Base-by-base conservation (phyloP, 108 stramenopile genomes). In the Conticribra guillardii region DNA sequence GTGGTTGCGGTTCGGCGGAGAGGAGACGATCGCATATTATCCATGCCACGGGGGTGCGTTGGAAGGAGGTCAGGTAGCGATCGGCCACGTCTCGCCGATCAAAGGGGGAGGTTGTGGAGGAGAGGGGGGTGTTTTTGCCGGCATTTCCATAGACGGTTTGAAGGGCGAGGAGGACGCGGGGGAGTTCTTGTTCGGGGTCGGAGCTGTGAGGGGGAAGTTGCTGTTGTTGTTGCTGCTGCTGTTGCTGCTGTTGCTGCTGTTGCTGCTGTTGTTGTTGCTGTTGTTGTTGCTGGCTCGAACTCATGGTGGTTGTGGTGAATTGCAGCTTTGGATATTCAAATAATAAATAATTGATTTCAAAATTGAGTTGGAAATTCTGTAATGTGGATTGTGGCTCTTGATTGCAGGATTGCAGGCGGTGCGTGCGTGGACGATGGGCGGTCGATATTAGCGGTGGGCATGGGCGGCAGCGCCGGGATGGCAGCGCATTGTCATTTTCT, bases 11-110 rank as follows among this genome's bases (percentile, higher is more conserved):
- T 60, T 37, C 15, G n/a, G 71, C 54, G 51, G 45, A 63, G 27
- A 93, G 64, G 62, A 94, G 68, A 7, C 84, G 85, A 80, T 91
- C 90, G 64, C 89, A 91, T 3, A 94, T 87, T 71, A 89, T 83
- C 93, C 93, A 94, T 2, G 89, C 84, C 0, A 90, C 79, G 45
- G 84, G 59, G 0, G 83, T 67, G 0, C 73, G 64, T 52, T 94
- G 93, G 61, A 94, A 94, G 48, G 82, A 81, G 7, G 88, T 89
- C 45, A 94, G 71, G 55, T 91, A 91, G 18, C 86, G 80, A 65
- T 94, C 88, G 34, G 93, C 90, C 3, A 86, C 64, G 59, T 91
- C 88, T 59, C 93, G 79, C 48, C 84, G 87, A 58, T 80, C 71
- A 52, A 74, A 84, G 81, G 84, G 84, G 23, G 63, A 22, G 57